phyloP scores from a whole-genome alignment of 208 protist species.

The Polymyxa betae region DNA sequence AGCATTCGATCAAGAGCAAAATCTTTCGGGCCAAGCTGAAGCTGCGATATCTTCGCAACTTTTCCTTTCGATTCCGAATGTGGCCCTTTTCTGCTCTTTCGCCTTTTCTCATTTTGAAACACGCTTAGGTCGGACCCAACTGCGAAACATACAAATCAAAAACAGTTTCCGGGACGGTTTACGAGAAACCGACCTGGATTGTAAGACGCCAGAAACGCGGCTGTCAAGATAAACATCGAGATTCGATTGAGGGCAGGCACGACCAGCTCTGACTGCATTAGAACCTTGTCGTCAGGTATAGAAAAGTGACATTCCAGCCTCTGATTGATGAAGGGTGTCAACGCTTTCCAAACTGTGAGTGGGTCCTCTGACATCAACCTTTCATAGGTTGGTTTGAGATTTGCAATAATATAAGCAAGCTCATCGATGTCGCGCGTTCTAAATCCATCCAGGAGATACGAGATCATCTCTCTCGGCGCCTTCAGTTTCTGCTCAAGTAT shows the following conservation, averaged over 20 bases:
- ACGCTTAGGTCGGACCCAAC: background rate
- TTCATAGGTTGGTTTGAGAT: background rate
- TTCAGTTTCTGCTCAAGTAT: background rate
- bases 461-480: background rate
- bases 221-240: conserved; percentile 7
- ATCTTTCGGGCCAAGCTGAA: conserved; percentile 8
- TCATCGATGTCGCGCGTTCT: background rate
- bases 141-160: background rate
- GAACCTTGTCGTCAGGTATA: background rate
- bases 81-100: background rate
- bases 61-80: background rate
- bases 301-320: background rate
- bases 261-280: background rate
- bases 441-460: background rate
- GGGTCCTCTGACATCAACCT: background rate
- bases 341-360: background rate
- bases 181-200: conserved; percentile 48
- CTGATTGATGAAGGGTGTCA: background rate
- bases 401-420: background rate
- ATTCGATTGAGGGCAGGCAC: background rate
- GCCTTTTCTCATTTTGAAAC: background rate
- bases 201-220: conserved; percentile 28
- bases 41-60: background rate
- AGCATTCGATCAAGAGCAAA: conserved; percentile 22
- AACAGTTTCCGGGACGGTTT: background rate